These are phyloP conservation scores for Coemansia sp. DNA, from an alignment of 192 early-diverging fungal genomes.

Conservation along the genomic window DNA sequence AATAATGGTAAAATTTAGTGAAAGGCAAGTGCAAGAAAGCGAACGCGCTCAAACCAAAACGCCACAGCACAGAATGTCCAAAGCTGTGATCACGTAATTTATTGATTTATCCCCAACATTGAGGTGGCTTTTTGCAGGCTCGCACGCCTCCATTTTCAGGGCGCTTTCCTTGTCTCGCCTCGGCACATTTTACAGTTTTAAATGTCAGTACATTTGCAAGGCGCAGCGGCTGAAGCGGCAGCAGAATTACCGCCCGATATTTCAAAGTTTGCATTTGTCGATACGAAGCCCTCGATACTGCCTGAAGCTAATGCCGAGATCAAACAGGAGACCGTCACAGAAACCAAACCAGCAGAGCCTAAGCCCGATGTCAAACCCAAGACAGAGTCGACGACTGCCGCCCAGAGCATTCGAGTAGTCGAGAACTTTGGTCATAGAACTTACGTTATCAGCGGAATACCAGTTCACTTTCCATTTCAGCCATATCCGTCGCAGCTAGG, in stretches of 20 bases:
- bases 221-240: neutral
- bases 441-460: constrained; percentile 54
- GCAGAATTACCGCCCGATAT: neutral
- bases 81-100: neutral
- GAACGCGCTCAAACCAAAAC: neutral
- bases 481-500: constrained; percentile 67
- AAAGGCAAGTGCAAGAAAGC: neutral
- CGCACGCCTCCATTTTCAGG: too few species aligned
- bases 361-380: neutral
- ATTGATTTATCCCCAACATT: neutral
- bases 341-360: neutral
- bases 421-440: neutral
- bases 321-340: neutral
- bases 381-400: neutral
- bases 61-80: neutral
- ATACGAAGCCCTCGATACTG: neutral
- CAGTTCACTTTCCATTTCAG: constrained; percentile 64
- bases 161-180: too few species aligned
- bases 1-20: neutral
- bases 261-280: neutral
- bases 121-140: neutral
- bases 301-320: neutral
- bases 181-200: too few species aligned
- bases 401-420: constrained; percentile 6
- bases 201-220: neutral